These are phyloP conservation scores for Backusella tarrabulga DNA, from an alignment of 192 early-diverging fungal genomes.

Conservation along the genomic window DNA sequence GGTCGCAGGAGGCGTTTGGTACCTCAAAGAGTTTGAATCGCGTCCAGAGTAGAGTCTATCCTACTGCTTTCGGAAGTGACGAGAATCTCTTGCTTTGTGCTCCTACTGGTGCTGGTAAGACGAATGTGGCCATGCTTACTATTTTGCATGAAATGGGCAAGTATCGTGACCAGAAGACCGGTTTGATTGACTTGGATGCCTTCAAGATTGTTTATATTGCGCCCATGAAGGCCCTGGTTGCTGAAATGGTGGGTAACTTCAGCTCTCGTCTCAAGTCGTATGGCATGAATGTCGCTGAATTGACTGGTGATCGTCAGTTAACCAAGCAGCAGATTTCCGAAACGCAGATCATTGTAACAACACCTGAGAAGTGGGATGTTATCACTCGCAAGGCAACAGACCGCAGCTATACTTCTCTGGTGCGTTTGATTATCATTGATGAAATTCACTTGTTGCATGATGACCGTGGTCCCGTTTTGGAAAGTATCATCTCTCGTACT, in stretches of 20 bases:
- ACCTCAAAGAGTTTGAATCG: slow-evolving; percentile 78
- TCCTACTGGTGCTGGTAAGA: slow-evolving; percentile 98
- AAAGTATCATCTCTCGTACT: slow-evolving; percentile 87
- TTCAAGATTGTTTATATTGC: slow-evolving; percentile 99
- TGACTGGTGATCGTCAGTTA: slow-evolving; percentile 95
- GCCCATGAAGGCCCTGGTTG: slow-evolving; percentile 99
- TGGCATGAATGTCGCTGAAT: slow-evolving; percentile 90
- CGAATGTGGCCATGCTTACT: slow-evolving; percentile 95
- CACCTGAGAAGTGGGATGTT: slow-evolving; percentile 99
- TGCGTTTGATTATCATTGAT: slow-evolving; percentile 86
- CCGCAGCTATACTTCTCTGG: slow-evolving; percentile 85
- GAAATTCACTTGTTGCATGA: slow-evolving; percentile 98
- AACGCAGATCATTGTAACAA: slow-evolving; percentile 97
- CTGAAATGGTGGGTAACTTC: slow-evolving; percentile 96
- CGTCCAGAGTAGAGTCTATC: slow-evolving; percentile 87
- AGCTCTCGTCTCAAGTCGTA: slow-evolving; percentile 65
- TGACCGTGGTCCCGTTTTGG: slow-evolving; percentile 94
- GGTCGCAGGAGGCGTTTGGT: slow-evolving; percentile 63
- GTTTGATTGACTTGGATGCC: slow-evolving; percentile 69
- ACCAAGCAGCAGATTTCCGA: slow-evolving; percentile 96
- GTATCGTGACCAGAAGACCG: slow-evolving; percentile 69
- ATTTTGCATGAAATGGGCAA: slow-evolving; percentile 88
- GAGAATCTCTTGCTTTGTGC: slow-evolving; percentile 97
- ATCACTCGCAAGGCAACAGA: slow-evolving; percentile 96
- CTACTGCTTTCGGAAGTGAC: slow-evolving; percentile 83